phyloP scores from a whole-genome alignment of 2,329 filamentous ascomycete species.

The Colletotrichum sp. region DNA sequence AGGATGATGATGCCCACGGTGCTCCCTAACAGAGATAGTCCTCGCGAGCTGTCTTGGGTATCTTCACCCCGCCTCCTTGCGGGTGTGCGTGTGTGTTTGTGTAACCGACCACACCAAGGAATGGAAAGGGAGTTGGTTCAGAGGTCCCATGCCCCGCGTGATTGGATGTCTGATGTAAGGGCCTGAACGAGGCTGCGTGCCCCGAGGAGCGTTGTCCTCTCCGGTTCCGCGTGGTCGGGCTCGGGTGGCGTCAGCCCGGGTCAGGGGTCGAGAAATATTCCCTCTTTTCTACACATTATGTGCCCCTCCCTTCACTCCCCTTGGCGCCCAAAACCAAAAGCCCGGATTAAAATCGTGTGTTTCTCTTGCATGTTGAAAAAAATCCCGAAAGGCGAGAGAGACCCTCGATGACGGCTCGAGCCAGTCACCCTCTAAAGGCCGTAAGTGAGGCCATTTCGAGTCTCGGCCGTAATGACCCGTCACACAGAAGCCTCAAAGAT shows the following conservation, averaged over 20 bases:
- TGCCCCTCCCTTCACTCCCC: background rate
- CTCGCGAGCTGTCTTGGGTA: background rate
- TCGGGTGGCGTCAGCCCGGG: constrained; percentile 5
- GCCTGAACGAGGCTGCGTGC: background rate
- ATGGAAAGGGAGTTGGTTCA: constrained; percentile 6
- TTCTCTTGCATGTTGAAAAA: background rate
- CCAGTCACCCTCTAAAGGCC: constrained; percentile 7
- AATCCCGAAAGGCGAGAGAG: background rate
- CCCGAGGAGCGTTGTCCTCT: background rate
- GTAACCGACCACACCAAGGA: background rate
- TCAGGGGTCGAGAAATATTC: background rate
- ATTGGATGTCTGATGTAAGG: constrained; percentile 9
- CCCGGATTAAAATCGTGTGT: background rate
- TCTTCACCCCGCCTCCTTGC: background rate
- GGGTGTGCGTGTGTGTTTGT: background rate
- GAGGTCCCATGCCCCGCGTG: background rate
- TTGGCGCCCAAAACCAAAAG: background rate
- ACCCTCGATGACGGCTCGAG: background rate
- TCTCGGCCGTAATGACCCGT: constrained; percentile 7
- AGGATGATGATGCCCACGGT: background rate
- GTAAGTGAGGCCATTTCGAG: background rate
- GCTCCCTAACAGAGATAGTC: background rate
- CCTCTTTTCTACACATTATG: background rate
- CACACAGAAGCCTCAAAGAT: background rate
- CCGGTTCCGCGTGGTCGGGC: constrained; percentile 17